phyloP scores from a whole-genome alignment of 495 filamentous ascomycete species.

The Penicillium nucicola region DNA sequence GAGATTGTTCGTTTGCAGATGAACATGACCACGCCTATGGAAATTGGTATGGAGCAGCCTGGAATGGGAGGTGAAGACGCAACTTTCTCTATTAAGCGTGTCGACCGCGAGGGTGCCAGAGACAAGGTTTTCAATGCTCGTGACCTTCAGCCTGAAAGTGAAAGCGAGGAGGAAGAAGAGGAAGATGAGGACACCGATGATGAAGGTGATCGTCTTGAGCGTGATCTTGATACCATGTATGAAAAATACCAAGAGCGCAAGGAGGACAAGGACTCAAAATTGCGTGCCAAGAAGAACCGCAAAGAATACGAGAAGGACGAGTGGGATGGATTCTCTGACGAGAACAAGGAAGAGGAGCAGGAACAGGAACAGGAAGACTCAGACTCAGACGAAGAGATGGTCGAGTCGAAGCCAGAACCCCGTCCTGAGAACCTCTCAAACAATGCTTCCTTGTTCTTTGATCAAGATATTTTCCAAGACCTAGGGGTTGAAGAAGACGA shows the following conservation, averaged over 20 bases:
- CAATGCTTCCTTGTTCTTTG: constrained; percentile 84
- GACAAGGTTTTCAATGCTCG: constrained; percentile 72
- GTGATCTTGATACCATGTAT: constrained; percentile 82
- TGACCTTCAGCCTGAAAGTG: constrained; percentile 59
- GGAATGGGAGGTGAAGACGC: constrained; percentile 70
- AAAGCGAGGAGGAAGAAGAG: constrained; percentile 56
- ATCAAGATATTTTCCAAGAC: constrained; percentile 89
- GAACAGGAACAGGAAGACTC: constrained; percentile 54
- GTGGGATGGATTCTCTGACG: constrained; percentile 84
- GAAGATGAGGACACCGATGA: constrained; percentile 67
- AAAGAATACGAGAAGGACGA: constrained; percentile 81
- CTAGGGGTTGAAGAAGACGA: constrained; percentile 56
- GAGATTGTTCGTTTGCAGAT: constrained; percentile 93
- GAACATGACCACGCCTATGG: constrained; percentile 92
- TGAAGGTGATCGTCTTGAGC: constrained; percentile 77
- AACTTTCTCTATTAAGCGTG: constrained; percentile 77
- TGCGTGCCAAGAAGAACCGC: constrained; percentile 81
- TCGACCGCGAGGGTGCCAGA: constrained; percentile 70
- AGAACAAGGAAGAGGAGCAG: constrained; percentile 54
- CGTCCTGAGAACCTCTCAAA: constrained; percentile 63
- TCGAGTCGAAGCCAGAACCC: constrained; percentile 45
- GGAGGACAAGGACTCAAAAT: constrained; percentile 76
- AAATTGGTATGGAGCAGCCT: constrained; percentile 91
- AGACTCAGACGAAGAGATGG: constrained; percentile 31
- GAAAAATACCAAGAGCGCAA: constrained; percentile 78